Conservation (phyloP, 495 filamentous ascomycete genomes). For the Sordaria brevicollis region DNA sequence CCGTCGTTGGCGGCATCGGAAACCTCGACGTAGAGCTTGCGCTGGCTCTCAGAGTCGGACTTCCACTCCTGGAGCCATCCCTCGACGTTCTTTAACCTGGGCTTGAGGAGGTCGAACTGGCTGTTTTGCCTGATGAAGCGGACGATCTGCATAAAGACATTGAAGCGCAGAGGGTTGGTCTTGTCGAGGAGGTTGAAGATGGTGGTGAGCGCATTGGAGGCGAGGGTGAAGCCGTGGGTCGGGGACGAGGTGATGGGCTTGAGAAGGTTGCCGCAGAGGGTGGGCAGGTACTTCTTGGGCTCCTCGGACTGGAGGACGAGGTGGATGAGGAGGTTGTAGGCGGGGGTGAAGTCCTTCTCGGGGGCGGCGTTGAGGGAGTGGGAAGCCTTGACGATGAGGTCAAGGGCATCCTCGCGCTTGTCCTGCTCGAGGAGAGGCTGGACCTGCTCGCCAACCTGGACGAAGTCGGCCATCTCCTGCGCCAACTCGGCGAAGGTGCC, state of each 20-base stretch:
- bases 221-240: constrained; percentile 69
- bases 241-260: constrained; percentile 79
- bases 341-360: constrained; percentile 89
- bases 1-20: constrained; percentile 67
- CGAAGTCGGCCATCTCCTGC: constrained; percentile 77
- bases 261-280: constrained; percentile 77
- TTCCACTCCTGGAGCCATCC: constrained; percentile 79
- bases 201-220: constrained; percentile 79
- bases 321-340: constrained; percentile 94
- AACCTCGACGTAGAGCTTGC: constrained; percentile 69
- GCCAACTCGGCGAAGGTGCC: constrained; percentile 80
- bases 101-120: constrained; percentile 69
- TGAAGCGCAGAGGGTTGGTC: constrained; percentile 68
- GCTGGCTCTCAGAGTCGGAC: constrained; percentile 65
- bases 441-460: constrained; percentile 62
- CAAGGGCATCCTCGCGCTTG: constrained; percentile 75
- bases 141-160: constrained; percentile 78
- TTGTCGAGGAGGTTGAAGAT: constrained; percentile 88
- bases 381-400: constrained; percentile 73
- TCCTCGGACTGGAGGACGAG: constrained; percentile 76
- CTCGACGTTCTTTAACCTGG: constrained; percentile 68
- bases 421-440: constrained; percentile 58
- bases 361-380: constrained; percentile 64
- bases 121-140: constrained; percentile 61
- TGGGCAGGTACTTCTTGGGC: constrained; percentile 72